Base-by-base conservation (phyloP, 1,284 basidiomycete species). In the Ustilago trichophora region DNA sequence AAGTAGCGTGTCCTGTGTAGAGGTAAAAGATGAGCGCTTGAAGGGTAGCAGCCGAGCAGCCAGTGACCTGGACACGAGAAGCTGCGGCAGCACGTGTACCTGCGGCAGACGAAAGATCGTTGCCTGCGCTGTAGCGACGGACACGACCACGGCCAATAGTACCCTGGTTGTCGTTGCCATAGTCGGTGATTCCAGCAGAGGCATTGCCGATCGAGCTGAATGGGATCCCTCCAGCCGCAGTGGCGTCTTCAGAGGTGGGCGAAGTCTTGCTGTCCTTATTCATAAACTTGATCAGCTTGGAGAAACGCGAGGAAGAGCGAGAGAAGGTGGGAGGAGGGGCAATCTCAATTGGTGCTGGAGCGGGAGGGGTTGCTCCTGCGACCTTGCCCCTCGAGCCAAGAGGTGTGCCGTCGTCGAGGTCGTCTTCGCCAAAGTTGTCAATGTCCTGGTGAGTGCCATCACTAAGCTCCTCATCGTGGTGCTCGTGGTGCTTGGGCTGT, bases 11-110 rank as follows among this genome's bases (percentile, higher is more conserved):
- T 15, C 65, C 70, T n/a, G 72, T 74, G 65, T 74, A 74, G 19
- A 74, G 57, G 48, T 74, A 74, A 41, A 74, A 74, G 15, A 74
- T 19, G 15, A 74, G 54, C 13, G 72, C 72, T 35, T 74, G 72
- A n/a, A 74, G 53, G 31, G 72, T 65, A 26, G 68, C 63, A 21
- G 72, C 50, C 19, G 72, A 62, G 25, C 63, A 67, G 15, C 72
- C 72, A 11, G 40, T 58, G 31, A 74, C 60, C 19, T 35, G 46
- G 13, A 72, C 54, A 11, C 57, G 56, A 11, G 54, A 47, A n/a
- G 62, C 54, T 5, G 49, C 21, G 0, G 59, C 22, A 1, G 43
- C 21, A 3, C 59, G 52, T 5, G 46, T 19, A 29, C 24, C 26
- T 1, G 13, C 15, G 1, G 43, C 34, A 18, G 50, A 45, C 27